Conservation (phyloP, 2,329 filamentous ascomycete species). For the Xylariales sp. region DNA sequence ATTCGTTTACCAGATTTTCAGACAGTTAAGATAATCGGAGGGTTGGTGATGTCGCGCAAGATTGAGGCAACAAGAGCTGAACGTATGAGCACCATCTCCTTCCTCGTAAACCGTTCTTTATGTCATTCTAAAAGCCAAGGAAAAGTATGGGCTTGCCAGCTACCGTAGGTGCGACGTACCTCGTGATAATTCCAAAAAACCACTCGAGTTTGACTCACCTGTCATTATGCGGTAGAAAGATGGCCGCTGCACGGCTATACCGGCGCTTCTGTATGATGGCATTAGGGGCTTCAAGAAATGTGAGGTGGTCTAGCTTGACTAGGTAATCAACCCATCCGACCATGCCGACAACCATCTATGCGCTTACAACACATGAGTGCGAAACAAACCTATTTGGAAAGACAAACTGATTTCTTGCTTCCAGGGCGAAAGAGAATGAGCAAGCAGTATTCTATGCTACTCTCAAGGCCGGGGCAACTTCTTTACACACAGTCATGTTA, state of each 20-base stretch:
- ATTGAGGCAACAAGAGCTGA: too few relatives aligned
- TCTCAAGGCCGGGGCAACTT: background rate
- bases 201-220: too few relatives aligned
- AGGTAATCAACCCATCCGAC: background rate
- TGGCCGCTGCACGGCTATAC: background rate
- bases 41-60: too few relatives aligned
- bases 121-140: background rate
- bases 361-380: background rate
- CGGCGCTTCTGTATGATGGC: too few relatives aligned
- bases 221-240: background rate
- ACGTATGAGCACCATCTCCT: too few relatives aligned
- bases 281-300: background rate
- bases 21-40: too few relatives aligned
- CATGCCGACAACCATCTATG: background rate
- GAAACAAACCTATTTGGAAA: background rate
- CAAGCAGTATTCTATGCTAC: background rate
- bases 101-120: too few relatives aligned
- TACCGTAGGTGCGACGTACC: background rate
- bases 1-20: too few relatives aligned
- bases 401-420: too few relatives aligned
- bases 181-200: too few relatives aligned
- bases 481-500: background rate
- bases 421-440: too few relatives aligned
- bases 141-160: too few relatives aligned
- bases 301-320: slow-evolving; percentile 3